Base-by-base conservation (phyloP, 2,329 filamentous ascomycete species). In the Exophiala sp. region DNA sequence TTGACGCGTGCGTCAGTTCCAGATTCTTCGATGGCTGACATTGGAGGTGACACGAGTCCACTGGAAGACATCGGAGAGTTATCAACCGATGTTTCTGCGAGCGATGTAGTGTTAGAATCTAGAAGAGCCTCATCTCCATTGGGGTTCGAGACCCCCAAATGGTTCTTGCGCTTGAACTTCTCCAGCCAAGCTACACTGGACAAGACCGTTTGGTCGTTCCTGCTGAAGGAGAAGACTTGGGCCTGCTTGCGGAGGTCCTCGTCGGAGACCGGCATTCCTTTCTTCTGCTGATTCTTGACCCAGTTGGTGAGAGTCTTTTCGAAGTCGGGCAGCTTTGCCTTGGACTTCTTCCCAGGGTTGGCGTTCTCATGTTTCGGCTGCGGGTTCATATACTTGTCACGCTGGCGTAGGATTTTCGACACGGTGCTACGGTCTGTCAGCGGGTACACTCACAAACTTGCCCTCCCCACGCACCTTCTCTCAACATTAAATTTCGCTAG, bases 351-450 rank as follows among this genome's bases (percentile, higher is more conserved):
- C 58, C 86, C 79, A 4, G 88, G 86, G 38, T 89, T 91, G 60
- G 78, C 80, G 65, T 76, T 88, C 59, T 83, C 85, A 67, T 88
- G 89, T 48, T 58, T 58, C 9, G 52, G 48, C 43, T 55, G 57
- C 46, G 82, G 81, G 63, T 84, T 86, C 13, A 97, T 78, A 68
- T 95, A 97, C 67, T 94, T 93, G 57, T 98, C 93, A 71, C 91
- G 95, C 64, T 95, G 85, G 46, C 91, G 83, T 58, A 98, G 70
- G 48, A 97, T 93, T 67, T 98, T 98, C 47, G 93, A 98, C n/a
- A 98, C 93, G 42, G 93, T 98, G 72, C 93, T 98, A 67, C 49
- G 63, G 43, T 41, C 18, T 16, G 38, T 57, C 29, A 57, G 54
- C 41, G 34, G 18, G 41, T 27, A 21, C 42, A 39, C 14, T 22